Percentiles rank a stretch among this genome's conserved stretches.
phyloP scores from a whole-genome alignment of 768 basidiomycete genomes.

The Trametopsis cervina region DNA sequence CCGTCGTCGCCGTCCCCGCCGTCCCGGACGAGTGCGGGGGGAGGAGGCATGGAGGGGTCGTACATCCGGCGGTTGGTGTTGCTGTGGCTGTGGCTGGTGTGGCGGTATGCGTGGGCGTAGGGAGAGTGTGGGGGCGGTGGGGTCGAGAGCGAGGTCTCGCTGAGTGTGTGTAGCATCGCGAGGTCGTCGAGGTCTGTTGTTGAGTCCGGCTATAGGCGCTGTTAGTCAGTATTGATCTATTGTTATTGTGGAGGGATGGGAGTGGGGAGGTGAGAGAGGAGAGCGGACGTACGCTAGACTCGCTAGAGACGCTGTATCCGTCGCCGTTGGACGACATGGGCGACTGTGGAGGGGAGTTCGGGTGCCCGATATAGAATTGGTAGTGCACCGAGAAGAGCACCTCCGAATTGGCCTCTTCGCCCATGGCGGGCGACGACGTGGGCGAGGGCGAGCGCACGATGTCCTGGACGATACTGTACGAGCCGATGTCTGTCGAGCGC shows the following conservation, averaged over 20 bases:
- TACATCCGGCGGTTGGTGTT: background rate
- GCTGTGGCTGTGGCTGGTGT: background rate
- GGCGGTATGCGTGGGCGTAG: slow-evolving; percentile 6
- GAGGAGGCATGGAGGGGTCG: slow-evolving; percentile 10
- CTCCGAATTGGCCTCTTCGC: slow-evolving; percentile 4
- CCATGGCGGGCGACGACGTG: background rate
- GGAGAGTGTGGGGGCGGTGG: slow-evolving; percentile 7
- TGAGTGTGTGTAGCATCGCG: slow-evolving; percentile 10
- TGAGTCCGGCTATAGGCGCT: slow-evolving; percentile 15
- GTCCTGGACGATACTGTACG: slow-evolving; percentile 19
- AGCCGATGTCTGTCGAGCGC: slow-evolving; percentile 14
- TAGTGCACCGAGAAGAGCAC: slow-evolving; percentile 19
- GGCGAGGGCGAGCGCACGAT: slow-evolving; percentile 13
- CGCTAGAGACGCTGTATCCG: slow-evolving; percentile 16
- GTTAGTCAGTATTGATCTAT: background rate
- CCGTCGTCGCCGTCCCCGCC: slow-evolving; percentile 22
- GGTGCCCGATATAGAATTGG: slow-evolving; percentile 18
- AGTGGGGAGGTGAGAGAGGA: background rate
- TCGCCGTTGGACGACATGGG: slow-evolving; percentile 16
- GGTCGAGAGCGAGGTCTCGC: slow-evolving; percentile 3
- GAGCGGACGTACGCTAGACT: slow-evolving; percentile 16
- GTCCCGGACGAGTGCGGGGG: slow-evolving; percentile 17
- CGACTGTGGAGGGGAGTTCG: slow-evolving; percentile 16
- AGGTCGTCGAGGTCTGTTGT: slow-evolving; percentile 17
- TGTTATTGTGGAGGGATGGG: background rate